phyloP scores from a whole-genome alignment of 2,329 filamentous ascomycete genomes.

The Fusarium luffae region DNA sequence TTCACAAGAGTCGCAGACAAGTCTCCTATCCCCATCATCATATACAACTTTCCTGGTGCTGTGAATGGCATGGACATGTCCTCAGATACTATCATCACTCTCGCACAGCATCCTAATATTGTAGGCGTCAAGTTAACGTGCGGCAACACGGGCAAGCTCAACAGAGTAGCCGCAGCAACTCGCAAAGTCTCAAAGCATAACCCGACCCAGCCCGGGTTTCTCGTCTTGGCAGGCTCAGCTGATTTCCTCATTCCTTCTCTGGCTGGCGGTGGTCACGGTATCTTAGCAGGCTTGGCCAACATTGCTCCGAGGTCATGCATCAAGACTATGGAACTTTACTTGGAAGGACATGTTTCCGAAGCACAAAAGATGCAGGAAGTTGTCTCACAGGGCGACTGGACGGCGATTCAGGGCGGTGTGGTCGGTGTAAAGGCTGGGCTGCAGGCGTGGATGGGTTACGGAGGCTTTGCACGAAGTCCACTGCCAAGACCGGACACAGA shows the following conservation, averaged over 20 bases:
- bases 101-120: constrained; percentile 72
- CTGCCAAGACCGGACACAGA: constrained; percentile 59
- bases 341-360: constrained; percentile 66
- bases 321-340: constrained; percentile 69
- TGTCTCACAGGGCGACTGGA: constrained; percentile 77
- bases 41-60: constrained; percentile 77
- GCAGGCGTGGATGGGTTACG: constrained; percentile 75
- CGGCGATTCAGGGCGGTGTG: constrained; percentile 76
- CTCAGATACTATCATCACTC: constrained; percentile 69
- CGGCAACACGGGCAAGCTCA: constrained; percentile 77
- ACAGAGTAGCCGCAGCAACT: constrained; percentile 69
- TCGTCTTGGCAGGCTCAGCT: constrained; percentile 77
- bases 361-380: constrained; percentile 73
- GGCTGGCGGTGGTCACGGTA: constrained; percentile 74
- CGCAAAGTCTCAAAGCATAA: constrained; percentile 52
- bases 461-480: constrained; percentile 58
- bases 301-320: constrained; percentile 75
- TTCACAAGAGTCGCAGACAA: constrained; percentile 73
- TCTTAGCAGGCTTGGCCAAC: constrained; percentile 79
- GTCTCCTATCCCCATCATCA: constrained; percentile 72
- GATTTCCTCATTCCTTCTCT: constrained; percentile 78
- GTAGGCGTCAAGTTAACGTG: constrained; percentile 76
- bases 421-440: constrained; percentile 77
- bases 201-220: constrained; percentile 58
- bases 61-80: constrained; percentile 72